Percentiles rank a stretch among this genome's conserved stretches.
Conservation (phyloP, 2,329 filamentous ascomycete genomes). For the Geosmithia putterillii region DNA sequence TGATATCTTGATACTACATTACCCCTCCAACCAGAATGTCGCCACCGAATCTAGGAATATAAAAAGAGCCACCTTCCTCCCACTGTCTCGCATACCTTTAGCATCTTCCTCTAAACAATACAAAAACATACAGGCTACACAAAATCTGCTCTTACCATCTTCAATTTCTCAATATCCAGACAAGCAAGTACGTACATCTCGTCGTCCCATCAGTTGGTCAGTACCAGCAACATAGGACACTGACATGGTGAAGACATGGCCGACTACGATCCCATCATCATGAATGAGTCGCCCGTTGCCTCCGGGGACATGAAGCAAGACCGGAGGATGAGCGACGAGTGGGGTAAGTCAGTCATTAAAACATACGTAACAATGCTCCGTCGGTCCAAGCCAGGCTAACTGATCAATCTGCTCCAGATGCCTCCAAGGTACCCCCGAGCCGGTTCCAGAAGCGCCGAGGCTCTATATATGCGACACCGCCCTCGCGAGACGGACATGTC, state of each 20-base stretch:
- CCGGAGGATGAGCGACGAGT: constrained; percentile 30
- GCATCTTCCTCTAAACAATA: no score
- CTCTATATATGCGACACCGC: constrained; percentile 54
- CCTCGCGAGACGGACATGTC: constrained; percentile 52
- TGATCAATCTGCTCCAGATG: constrained; percentile 28
- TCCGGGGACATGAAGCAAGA: constrained; percentile 13
- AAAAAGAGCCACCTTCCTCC: no score
- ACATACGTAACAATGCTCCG: background rate
- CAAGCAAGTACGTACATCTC: no score
- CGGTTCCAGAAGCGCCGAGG: constrained; percentile 60
- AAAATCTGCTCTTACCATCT: no score
- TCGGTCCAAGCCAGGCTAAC: constrained; percentile 1
- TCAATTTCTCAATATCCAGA: no score
- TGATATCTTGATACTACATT: background rate
- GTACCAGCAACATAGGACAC: constrained; percentile 4
- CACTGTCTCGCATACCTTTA: no score
- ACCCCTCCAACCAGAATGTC: no score
- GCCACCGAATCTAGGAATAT: no score
- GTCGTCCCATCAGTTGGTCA: background rate
- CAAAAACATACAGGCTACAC: no score
- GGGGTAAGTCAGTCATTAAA: constrained; percentile 24
- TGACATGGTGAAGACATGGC: no score
- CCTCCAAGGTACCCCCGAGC: constrained; percentile 53
- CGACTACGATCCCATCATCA: background rate
- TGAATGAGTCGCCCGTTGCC: constrained; percentile 16